These are phyloP conservation scores for Cinnamomum micranthum DNA, from an alignment of 164 flowering plant genomes.

Conservation along the genomic window DNA sequence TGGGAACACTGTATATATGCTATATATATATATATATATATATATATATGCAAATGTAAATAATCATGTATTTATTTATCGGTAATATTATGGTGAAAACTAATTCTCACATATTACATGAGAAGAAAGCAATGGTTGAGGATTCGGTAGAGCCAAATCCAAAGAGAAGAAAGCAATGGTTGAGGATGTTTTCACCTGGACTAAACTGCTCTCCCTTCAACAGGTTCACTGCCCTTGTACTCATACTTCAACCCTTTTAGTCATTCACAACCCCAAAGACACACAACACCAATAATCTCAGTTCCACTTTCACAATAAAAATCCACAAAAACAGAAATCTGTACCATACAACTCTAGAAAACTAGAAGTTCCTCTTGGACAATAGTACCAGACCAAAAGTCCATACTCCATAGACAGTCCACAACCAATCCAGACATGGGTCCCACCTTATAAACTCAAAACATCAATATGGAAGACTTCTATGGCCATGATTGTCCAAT, in stretches of 20 bases:
- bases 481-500: background rate
- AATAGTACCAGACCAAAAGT: background rate
- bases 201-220: constrained; percentile 69
- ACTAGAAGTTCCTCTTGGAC: background rate
- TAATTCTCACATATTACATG: too few relatives aligned
- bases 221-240: constrained; percentile 67
- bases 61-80: background rate
- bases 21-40: background rate
- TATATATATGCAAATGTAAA: background rate
- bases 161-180: background rate
- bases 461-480: background rate
- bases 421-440: background rate
- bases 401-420: background rate
- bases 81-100: too few relatives aligned
- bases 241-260: constrained; percentile 57
- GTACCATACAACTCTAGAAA: background rate
- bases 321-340: background rate
- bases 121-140: too few relatives aligned
- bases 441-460: background rate
- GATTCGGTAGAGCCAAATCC: background rate
- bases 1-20: background rate
- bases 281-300: background rate
- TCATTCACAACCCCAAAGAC: background rate
- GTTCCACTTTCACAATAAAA: background rate
- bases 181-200: constrained; percentile 42